These are phyloP conservation scores for Evansstolkia leycettana DNA, from an alignment of 495 filamentous ascomycete genomes.

Conservation along the genomic window DNA sequence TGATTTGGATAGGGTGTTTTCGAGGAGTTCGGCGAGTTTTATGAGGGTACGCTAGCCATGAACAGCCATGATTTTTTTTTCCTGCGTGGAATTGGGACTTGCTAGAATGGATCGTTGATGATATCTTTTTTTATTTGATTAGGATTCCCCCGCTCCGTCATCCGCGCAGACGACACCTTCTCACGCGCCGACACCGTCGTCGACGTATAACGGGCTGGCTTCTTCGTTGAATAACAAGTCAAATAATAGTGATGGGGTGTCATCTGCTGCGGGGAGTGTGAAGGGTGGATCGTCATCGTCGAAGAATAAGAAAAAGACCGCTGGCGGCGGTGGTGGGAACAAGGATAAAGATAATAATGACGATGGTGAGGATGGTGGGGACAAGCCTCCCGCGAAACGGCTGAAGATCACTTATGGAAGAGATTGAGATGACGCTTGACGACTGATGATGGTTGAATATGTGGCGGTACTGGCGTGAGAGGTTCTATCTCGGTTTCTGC, in stretches of 20 bases:
- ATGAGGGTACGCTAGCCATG: constrained; percentile 40
- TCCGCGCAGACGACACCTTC: constrained; percentile 36
- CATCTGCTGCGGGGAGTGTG: constrained; percentile 13
- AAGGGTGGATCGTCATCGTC: constrained; percentile 17
- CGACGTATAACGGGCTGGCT: constrained; percentile 22
- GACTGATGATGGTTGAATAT: too few relatives aligned
- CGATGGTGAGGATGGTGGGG: constrained; percentile 29
- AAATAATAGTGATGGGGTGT: constrained; percentile 14
- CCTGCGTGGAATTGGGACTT: not conserved
- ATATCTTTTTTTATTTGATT: not conserved
- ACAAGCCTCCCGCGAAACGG: constrained; percentile 33
- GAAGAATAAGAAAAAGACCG: constrained; percentile 36
- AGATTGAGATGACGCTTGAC: constrained; percentile 22
- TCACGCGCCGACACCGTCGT: constrained; percentile 37
- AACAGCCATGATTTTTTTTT: too few relatives aligned
- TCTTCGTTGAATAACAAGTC: constrained; percentile 8
- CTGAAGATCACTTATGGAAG: constrained; percentile 41
- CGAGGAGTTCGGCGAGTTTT: constrained; percentile 37
- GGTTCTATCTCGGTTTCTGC: too few relatives aligned
- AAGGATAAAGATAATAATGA: constrained; percentile 25
- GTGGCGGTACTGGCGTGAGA: too few relatives aligned
- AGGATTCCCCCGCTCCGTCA: constrained; percentile 39
- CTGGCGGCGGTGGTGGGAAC: constrained; percentile 12
- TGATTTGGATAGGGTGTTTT: constrained; percentile 40
- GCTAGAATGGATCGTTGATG: too few relatives aligned